Base-by-base conservation (phyloP, 805 yeast species). In the Cyberlindnera lachancei region DNA sequence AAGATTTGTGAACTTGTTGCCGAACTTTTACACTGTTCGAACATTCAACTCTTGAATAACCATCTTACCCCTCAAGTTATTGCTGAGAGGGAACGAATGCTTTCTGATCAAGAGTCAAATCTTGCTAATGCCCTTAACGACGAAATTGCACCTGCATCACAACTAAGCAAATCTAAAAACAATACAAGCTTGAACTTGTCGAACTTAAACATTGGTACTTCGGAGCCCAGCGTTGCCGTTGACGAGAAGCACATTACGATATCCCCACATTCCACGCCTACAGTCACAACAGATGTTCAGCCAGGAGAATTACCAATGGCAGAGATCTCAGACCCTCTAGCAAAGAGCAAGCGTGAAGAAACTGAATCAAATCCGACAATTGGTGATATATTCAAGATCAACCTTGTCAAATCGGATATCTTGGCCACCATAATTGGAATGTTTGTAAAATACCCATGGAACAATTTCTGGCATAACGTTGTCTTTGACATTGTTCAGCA, bases 1-100 rank as follows among this genome's bases (percentile, higher is more conserved):
- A 85, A 90, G 49, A 73, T 92, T 14, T 82, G 96, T 46, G 98
- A 92, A 59, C 66, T 92, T 25, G 78, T 90, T 27, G 98, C 98
- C 0, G 98, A 92, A 52, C 66, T 92, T 27, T 64, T 92, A 31
- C 98, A 92, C 58, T 92, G 98, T 53, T 86, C 96, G 9, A 92
- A 92, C 58, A 92, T 92, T 95, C 84, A 83, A 3, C 64, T 92
- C 18, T 68, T 92, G 36, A 92, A 90, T 55, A 88, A 88, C 38
- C 73, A 71, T 21, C 65, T 69, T 23, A 88, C 88, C 32, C 78
- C 84, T 50, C 63, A 64, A 28, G 68, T 86, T 21, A 73, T 87
- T 17, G 55, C 61, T 22, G 79, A 81, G 38, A 72, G 96, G 27
- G 95, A 90, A 46, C 56, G 54, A 8, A 73, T 77, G 37, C 66